Conservation (phyloP, 371 early-diverging fungal genomes). For the Apophysomyces elegans region DNA sequence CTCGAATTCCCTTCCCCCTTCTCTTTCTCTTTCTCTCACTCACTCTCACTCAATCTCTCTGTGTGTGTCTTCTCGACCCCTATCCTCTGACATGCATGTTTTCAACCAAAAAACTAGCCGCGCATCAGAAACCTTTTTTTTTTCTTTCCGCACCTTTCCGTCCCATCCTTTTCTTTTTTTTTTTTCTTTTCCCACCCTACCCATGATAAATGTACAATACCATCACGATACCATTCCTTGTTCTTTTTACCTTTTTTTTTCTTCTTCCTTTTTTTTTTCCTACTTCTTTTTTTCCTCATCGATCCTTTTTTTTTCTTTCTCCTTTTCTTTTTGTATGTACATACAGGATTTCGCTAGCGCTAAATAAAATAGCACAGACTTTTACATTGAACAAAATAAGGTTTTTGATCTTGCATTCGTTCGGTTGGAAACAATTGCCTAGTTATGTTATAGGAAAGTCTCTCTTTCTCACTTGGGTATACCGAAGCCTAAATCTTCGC, state of each 20-base stretch:
- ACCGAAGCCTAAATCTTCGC: too few relatives aligned
- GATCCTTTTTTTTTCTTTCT: background rate
- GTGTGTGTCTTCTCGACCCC: too few relatives aligned
- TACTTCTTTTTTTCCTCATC: background rate
- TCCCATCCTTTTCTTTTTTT: background rate
- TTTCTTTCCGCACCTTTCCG: background rate
- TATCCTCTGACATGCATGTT: too few relatives aligned
- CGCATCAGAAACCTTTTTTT: too few relatives aligned
- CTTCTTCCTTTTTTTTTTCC: background rate
- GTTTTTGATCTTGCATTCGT: too few relatives aligned
- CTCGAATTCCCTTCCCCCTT: background rate
- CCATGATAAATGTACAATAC: constrained; percentile 12
- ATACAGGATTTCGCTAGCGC: background rate
- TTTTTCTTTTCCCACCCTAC: background rate
- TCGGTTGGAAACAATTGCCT: too few relatives aligned
- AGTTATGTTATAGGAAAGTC: too few relatives aligned
- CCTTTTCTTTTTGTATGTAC: background rate
- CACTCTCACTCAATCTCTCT: too few relatives aligned
- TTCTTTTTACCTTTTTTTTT: constrained; percentile 8
- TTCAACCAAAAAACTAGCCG: too few relatives aligned
- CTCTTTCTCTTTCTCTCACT: background rate
- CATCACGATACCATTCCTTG: constrained; percentile 12
- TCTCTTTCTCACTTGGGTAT: too few relatives aligned
- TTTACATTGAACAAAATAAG: too few relatives aligned
- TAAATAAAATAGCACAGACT: too few relatives aligned